phyloP scores from a whole-genome alignment of 2,329 filamentous ascomycete species.

The Chaetomiaceae sp. region DNA sequence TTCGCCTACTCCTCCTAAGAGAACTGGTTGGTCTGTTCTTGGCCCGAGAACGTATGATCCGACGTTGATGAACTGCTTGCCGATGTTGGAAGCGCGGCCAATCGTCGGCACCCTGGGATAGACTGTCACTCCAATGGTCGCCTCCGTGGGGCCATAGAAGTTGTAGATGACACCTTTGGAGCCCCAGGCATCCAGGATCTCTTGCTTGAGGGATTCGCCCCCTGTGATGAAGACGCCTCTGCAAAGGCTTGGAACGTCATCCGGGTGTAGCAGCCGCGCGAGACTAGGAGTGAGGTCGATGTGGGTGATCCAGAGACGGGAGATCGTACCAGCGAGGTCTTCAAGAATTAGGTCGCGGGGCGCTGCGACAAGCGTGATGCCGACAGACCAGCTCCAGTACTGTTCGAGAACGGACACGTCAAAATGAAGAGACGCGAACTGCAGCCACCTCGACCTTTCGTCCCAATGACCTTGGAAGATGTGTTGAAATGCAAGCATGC shows the following conservation, averaged over 20 bases:
- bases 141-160: conserved; percentile 86
- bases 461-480: conserved; percentile 74
- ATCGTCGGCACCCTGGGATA: conserved; percentile 71
- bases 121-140: conserved; percentile 89
- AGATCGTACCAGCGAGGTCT: conserved; percentile 69
- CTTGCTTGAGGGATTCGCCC: conserved; percentile 80
- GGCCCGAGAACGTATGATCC: conserved; percentile 72
- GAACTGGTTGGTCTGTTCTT: conserved; percentile 62
- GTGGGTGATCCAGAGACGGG: conserved; percentile 70
- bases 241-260: conserved; percentile 73
- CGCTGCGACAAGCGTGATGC: conserved; percentile 75
- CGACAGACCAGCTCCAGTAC: conserved; percentile 92
- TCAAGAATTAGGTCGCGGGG: conserved; percentile 80
- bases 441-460: conserved; percentile 69
- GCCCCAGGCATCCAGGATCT: conserved; percentile 84
- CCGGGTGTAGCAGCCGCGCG: conserved; percentile 68
- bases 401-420: conserved; percentile 91
- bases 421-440: conserved; percentile 92
- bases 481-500: conserved; percentile 77
- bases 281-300: conserved; percentile 88
- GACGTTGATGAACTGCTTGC: conserved; percentile 79
- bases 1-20: conserved; percentile 76
- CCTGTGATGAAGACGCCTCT: conserved; percentile 89
- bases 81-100: conserved; percentile 83
- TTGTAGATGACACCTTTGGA: conserved; percentile 78